Conservation (phyloP, 2,329 filamentous ascomycete species). For the Hypomyces perniciosus region DNA sequence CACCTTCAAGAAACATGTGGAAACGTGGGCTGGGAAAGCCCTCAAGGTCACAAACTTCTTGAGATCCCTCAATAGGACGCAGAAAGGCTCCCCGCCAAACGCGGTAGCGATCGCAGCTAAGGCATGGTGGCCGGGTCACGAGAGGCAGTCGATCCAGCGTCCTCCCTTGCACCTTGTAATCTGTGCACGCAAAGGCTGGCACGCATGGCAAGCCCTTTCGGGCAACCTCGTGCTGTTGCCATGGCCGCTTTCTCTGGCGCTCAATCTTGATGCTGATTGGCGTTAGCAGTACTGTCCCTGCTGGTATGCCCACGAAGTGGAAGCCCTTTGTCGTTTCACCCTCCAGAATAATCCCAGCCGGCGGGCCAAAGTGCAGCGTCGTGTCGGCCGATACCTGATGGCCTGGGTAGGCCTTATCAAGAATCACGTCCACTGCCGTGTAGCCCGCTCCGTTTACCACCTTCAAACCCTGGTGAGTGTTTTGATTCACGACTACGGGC, state of each 20-base stretch:
- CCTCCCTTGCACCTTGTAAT: background rate
- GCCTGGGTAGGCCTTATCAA: constrained; percentile 2
- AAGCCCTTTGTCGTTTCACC: background rate
- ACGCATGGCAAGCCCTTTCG: background rate
- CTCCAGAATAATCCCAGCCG: background rate
- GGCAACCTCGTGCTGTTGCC: background rate
- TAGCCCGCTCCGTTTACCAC: background rate
- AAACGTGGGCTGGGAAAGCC: too few relatives aligned
- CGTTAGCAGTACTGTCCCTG: background rate
- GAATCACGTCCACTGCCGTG: constrained; percentile 1
- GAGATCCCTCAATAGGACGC: too few relatives aligned
- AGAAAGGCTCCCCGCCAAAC: too few relatives aligned
- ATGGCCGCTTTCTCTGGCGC: background rate
- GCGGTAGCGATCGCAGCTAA: too few relatives aligned
- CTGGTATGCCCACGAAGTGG: background rate
- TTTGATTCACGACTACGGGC: background rate
- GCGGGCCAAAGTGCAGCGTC: background rate
- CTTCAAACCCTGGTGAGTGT: constrained; percentile 3
- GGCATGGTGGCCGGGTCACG: too few relatives aligned
- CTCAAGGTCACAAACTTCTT: too few relatives aligned
- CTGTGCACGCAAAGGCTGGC: background rate
- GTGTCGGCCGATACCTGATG: constrained; percentile 1
- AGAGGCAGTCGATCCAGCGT: too few relatives aligned
- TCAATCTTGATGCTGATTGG: background rate
- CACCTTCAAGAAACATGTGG: too few relatives aligned